Evolutionary conservation across 768 basidiomycete species (phyloP).

Genomic region (Rhizopogon salebrosus): DNA sequence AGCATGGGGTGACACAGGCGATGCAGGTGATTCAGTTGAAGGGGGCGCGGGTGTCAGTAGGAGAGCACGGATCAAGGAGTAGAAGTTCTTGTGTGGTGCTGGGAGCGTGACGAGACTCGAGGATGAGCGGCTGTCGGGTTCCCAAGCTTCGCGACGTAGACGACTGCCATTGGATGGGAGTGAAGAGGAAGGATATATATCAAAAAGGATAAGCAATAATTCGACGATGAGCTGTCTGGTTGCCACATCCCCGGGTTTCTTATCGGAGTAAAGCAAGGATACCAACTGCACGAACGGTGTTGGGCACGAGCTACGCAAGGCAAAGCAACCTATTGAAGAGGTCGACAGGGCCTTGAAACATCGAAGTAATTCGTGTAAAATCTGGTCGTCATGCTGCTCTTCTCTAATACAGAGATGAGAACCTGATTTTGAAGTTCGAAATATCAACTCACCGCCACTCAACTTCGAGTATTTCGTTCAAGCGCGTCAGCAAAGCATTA

Average conservation of each 20-base stretch:
- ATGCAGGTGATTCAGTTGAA: slow-evolving; percentile 54
- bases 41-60: slow-evolving; percentile 70
- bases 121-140: slow-evolving; percentile 37
- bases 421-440: neutral
- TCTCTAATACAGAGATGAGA: slow-evolving; percentile 50
- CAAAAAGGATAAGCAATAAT: slow-evolving; percentile 80
- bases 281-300: slow-evolving; percentile 84
- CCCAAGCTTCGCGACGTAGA: slow-evolving; percentile 50
- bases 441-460: slow-evolving; percentile 86
- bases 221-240: slow-evolving; percentile 90
- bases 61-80: slow-evolving; percentile 68
- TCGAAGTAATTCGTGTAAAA: slow-evolving; percentile 85
- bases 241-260: slow-evolving; percentile 92
- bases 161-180: slow-evolving; percentile 48
- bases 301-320: slow-evolving; percentile 84
- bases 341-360: slow-evolving; percentile 94
- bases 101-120: slow-evolving; percentile 62
- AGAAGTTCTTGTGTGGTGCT: slow-evolving; percentile 65
- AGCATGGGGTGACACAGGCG: slow-evolving; percentile 66
- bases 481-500: slow-evolving; percentile 68
- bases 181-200: slow-evolving; percentile 74
- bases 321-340: slow-evolving; percentile 82
- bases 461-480: slow-evolving; percentile 89
- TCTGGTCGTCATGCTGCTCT: slow-evolving; percentile 96
- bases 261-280: slow-evolving; percentile 88